Percentiles rank a stretch among this genome's conserved stretches.
These are phyloP conservation scores for Colletotrichum destructivum DNA, from an alignment of 2,329 filamentous ascomycete genomes.

Conservation along the genomic window DNA sequence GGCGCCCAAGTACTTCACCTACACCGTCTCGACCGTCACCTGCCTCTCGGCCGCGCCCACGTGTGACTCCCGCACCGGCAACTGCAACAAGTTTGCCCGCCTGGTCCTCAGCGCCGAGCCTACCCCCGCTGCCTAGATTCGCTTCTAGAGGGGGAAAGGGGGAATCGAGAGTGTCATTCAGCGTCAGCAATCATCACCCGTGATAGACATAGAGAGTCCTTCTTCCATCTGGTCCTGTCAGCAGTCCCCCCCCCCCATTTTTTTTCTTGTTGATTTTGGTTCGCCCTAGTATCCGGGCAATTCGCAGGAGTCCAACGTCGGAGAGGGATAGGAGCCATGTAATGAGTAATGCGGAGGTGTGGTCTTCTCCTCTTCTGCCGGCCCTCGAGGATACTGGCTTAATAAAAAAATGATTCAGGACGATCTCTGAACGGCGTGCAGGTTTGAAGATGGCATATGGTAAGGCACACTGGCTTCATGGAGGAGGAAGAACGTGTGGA, in stretches of 20 bases:
- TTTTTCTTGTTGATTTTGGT: neutral
- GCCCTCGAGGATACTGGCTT: neutral
- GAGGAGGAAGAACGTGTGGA: too few species aligned
- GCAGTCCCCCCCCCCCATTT: neutral
- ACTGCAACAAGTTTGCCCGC: slow-evolving; percentile 30
- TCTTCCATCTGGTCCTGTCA: neutral
- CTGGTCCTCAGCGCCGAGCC: slow-evolving; percentile 26
- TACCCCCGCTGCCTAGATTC: neutral
- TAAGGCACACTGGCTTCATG: too few species aligned
- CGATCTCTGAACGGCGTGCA: too few species aligned
- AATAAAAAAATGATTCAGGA: neutral
- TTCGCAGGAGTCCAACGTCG: neutral
- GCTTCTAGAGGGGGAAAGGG: neutral
- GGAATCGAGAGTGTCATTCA: neutral
- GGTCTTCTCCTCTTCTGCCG: neutral
- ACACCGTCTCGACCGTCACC: slow-evolving; percentile 24
- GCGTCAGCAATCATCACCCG: neutral
- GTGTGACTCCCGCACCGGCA: slow-evolving; percentile 29
- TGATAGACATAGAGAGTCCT: neutral
- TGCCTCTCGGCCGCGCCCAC: slow-evolving; percentile 16
- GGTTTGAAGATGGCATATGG: too few species aligned
- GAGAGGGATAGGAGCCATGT: neutral
- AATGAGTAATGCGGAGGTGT: neutral
- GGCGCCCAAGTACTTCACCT: slow-evolving; percentile 13
- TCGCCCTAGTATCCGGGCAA: neutral